Evolutionary conservation across 768 basidiomycete genomes (phyloP).

Genomic region (Lentinus tigrinus): DNA sequence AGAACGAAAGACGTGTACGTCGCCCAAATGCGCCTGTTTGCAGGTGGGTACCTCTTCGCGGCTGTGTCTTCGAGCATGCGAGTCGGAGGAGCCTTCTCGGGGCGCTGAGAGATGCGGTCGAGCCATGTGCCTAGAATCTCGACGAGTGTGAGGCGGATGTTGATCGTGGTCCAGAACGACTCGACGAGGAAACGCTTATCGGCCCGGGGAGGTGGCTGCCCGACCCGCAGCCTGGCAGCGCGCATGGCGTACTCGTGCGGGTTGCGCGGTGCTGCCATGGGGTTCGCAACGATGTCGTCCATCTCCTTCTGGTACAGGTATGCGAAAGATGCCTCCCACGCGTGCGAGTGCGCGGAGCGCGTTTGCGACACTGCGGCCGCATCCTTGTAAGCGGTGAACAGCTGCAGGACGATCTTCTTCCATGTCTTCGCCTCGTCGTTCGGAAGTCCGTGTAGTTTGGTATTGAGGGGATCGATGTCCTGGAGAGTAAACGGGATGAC

Average conservation of each 20-base stretch:
- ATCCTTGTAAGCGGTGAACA: constrained; percentile 41
- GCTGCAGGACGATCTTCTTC: constrained; percentile 34
- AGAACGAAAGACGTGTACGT: constrained; percentile 47
- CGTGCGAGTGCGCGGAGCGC: constrained; percentile 54
- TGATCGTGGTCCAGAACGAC: constrained; percentile 53
- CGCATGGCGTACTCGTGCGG: constrained; percentile 52
- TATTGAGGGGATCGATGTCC: constrained; percentile 28
- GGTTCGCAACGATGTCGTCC: constrained; percentile 30
- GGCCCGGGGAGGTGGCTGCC: constrained; percentile 55
- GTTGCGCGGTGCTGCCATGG: constrained; percentile 34
- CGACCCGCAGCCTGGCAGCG: constrained; percentile 50
- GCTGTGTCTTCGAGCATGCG: too few relatives aligned
- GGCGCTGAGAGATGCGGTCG: constrained; percentile 28
- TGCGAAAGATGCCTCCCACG: constrained; percentile 62
- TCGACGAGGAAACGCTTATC: constrained; percentile 62
- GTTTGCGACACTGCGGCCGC: constrained; percentile 41
- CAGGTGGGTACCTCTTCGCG: constrained; percentile 12
- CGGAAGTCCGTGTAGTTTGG: constrained; percentile 32
- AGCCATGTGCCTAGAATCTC: constrained; percentile 44
- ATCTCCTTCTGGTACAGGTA: constrained; percentile 51
- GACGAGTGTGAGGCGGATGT: constrained; percentile 52
- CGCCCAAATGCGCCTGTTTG: constrained; percentile 45
- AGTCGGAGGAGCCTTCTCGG: not conserved
- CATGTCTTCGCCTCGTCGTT: constrained; percentile 36
- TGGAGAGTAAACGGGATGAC: constrained; percentile 26